Conservation (phyloP, 2,329 filamentous ascomycete species). For the Juglanconis oblonga region DNA sequence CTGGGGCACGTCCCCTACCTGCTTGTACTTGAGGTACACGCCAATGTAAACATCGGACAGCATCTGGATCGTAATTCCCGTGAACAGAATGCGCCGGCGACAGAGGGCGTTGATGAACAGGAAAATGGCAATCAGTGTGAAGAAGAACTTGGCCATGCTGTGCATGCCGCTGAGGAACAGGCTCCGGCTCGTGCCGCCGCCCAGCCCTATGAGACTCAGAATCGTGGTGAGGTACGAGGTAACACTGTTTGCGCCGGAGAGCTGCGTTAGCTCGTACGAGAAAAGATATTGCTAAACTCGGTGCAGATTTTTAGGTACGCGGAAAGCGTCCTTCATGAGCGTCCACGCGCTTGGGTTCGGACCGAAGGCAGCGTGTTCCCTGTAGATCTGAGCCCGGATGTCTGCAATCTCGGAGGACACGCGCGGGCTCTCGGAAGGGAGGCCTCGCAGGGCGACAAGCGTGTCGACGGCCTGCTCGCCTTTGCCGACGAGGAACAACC, state of each 20-base stretch:
- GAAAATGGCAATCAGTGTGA: slow-evolving; percentile 37
- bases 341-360: background rate
- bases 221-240: slow-evolving; percentile 42
- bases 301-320: slow-evolving; percentile 35
- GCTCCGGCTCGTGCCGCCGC: slow-evolving; percentile 26
- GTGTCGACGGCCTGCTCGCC: slow-evolving; percentile 27
- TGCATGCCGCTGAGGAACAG: slow-evolving; percentile 43
- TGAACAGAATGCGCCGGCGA: slow-evolving; percentile 34
- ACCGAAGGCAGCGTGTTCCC: background rate
- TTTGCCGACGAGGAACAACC: slow-evolving; percentile 28
- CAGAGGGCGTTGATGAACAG: slow-evolving; percentile 44
- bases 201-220: slow-evolving; percentile 34
- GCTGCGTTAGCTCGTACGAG: slow-evolving; percentile 38
- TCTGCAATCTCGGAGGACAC: slow-evolving; percentile 25
- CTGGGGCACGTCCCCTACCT: slow-evolving; percentile 23
- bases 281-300: slow-evolving; percentile 36
- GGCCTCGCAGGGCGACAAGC: slow-evolving; percentile 28
- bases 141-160: slow-evolving; percentile 40
- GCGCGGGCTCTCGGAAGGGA: slow-evolving; percentile 28
- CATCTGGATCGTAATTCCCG: slow-evolving; percentile 35
- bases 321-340: slow-evolving; percentile 32
- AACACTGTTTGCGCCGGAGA: slow-evolving; percentile 42
- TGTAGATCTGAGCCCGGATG: slow-evolving; percentile 4
- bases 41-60: slow-evolving; percentile 39
- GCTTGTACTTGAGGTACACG: slow-evolving; percentile 35